A percentile compares a stretch with the other conserved stretches of the same genome.
These are phyloP conservation scores for Parsonsia alboflavescens DNA, from an alignment of 257 asterid species.

Conservation along the genomic window DNA sequence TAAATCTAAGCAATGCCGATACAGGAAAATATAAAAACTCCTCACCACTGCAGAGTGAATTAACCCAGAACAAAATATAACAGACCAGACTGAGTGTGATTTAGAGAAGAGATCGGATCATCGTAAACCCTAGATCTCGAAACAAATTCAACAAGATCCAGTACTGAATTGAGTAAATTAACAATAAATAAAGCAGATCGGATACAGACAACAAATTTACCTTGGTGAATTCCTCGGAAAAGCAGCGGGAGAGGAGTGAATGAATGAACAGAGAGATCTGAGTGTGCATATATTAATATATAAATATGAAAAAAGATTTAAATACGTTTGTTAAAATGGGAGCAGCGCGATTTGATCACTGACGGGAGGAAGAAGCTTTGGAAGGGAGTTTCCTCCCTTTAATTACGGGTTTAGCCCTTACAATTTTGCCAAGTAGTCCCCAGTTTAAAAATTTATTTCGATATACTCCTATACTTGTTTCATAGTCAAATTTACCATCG, in stretches of 20 bases:
- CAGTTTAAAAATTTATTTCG: not conserved
- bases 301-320: not conserved
- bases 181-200: not conserved
- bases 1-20: not conserved
- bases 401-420: not conserved
- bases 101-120: slow-evolving; percentile 6
- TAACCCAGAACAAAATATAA: not conserved
- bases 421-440: not conserved
- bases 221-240: not conserved
- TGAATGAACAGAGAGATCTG: not conserved
- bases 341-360: not conserved
- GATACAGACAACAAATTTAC: not conserved
- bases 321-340: not conserved
- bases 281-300: not conserved
- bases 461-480: not conserved
- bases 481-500: too few species aligned
- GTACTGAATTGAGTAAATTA: not conserved
- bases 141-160: slow-evolving; percentile 11
- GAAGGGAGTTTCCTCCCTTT: not conserved
- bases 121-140: slow-evolving; percentile 18
- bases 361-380: not conserved
- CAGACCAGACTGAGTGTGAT: not conserved
- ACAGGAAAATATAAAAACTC: not conserved
- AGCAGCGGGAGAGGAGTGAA: not conserved
- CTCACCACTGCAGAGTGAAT: not conserved